These are phyloP conservation scores for Xylaria sp. DNA, from an alignment of 2,329 filamentous ascomycete genomes.

Conservation along the genomic window DNA sequence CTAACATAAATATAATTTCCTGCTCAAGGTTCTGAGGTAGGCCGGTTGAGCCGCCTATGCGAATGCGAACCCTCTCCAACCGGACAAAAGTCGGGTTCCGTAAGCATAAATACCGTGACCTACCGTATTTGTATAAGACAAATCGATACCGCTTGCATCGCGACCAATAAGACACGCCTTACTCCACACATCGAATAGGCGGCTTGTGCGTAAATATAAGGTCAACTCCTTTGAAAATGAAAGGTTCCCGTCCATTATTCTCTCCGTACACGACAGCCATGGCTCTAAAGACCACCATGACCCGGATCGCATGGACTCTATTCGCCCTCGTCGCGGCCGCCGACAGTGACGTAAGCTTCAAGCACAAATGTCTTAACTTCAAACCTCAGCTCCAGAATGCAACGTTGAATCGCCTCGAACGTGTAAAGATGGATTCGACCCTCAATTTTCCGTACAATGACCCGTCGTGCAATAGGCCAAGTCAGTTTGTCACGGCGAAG, in stretches of 20 bases:
- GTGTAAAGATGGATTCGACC: conserved; percentile 35
- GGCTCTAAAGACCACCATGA: not conserved
- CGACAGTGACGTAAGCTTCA: conserved; percentile 9
- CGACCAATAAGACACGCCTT: conserved; percentile 1
- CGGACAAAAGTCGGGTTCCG: not conserved
- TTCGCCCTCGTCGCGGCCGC: not conserved
- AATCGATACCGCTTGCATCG: not conserved
- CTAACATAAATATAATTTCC: too few relatives aligned
- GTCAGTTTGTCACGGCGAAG: conserved; percentile 37
- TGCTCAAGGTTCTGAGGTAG: not conserved
- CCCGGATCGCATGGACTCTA: conserved; percentile 1
- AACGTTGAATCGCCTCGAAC: conserved; percentile 38
- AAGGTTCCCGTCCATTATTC: too few relatives aligned
- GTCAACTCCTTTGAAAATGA: not conserved
- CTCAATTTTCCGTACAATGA: conserved; percentile 41
- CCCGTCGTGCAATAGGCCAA: conserved; percentile 33
- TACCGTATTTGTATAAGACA: not conserved
- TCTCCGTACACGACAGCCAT: not conserved
- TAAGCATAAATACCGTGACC: not conserved
- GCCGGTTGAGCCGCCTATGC: not conserved
- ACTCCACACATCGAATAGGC: not conserved
- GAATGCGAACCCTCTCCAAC: not conserved
- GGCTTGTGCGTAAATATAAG: too few relatives aligned
- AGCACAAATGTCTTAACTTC: conserved; percentile 35
- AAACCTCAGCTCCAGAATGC: conserved; percentile 25